These are phyloP conservation scores for Hypocrella siamensis DNA, from an alignment of 2,329 filamentous ascomycete genomes.

Conservation along the genomic window DNA sequence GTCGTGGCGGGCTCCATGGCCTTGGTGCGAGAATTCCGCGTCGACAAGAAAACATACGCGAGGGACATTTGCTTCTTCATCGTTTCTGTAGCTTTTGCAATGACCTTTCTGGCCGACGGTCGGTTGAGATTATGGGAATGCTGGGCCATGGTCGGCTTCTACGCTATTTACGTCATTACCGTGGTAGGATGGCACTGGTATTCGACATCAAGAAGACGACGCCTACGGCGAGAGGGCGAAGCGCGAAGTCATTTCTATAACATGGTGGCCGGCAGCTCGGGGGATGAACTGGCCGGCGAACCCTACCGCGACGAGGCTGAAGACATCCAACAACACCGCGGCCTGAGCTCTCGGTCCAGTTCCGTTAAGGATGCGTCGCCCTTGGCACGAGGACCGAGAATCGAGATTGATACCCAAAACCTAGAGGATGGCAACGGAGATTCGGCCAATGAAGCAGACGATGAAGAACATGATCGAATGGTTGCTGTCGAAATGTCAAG, in stretches of 20 bases:
- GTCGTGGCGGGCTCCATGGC: slow-evolving; percentile 97
- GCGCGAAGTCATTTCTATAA: slow-evolving; percentile 61
- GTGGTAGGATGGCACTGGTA: slow-evolving; percentile 93
- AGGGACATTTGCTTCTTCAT: slow-evolving; percentile 90
- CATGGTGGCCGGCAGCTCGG: slow-evolving; percentile 27
- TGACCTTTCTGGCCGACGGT: slow-evolving; percentile 77
- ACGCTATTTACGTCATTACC: slow-evolving; percentile 73
- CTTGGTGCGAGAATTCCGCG: slow-evolving; percentile 83
- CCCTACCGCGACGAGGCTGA: slow-evolving; percentile 48
- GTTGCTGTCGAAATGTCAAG: slow-evolving; percentile 72
- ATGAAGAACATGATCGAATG: slow-evolving; percentile 42
- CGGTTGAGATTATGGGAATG: slow-evolving; percentile 81
- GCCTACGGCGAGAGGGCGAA: slow-evolving; percentile 50
- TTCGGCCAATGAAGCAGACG: slow-evolving; percentile 26
- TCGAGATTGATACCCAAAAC: slow-evolving; percentile 26
- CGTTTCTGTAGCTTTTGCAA: slow-evolving; percentile 69
- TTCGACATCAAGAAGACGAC: slow-evolving; percentile 43
- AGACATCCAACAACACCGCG: slow-evolving; percentile 9
- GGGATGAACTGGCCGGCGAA: slow-evolving; percentile 37
- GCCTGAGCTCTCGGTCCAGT: slow-evolving; percentile 6
- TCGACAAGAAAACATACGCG: slow-evolving; percentile 78
- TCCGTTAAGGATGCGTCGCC: slow-evolving; percentile 21
- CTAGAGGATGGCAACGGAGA: slow-evolving; percentile 20
- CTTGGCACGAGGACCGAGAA: slow-evolving; percentile 28
- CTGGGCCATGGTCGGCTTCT: slow-evolving; percentile 76